phyloP scores from a whole-genome alignment of 352 stramenopile genomes.

The Thalassiosira sp. region DNA sequence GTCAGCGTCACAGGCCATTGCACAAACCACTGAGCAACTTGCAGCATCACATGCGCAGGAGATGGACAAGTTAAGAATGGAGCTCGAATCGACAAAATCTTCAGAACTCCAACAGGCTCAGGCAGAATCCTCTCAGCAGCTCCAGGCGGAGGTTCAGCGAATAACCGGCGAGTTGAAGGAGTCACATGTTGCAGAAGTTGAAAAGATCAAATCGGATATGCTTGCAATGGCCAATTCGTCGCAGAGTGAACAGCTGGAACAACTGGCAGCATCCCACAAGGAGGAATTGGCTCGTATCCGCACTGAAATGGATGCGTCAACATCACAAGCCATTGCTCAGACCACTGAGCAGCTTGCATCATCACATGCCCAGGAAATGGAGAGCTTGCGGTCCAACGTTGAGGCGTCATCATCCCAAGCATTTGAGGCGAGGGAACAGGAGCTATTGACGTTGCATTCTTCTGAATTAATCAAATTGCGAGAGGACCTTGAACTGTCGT shows the following conservation, averaged over 20 bases:
- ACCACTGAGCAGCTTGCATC: conserved; percentile 22
- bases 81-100: conserved; percentile 12
- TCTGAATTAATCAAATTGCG: conserved; percentile 32
- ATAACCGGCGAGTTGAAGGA: not conserved
- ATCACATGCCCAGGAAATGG: conserved; percentile 29
- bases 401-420: not conserved
- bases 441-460: conserved; percentile 19
- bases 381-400: conserved; percentile 26
- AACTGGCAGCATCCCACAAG: conserved; percentile 19
- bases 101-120: conserved; percentile 7
- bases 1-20: conserved; percentile 18
- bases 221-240: conserved; percentile 1
- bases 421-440: conserved; percentile 1
- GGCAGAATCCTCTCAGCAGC: conserved; percentile 21
- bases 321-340: conserved; percentile 19
- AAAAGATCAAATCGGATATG: conserved; percentile 14
- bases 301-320: conserved; percentile 22
- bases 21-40: conserved; percentile 20
- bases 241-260: conserved; percentile 7
- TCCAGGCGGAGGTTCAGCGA: not conserved
- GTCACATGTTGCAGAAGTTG: conserved; percentile 4
- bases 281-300: conserved; percentile 23
- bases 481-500: conserved; percentile 27
- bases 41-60: conserved; percentile 35
- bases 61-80: conserved; percentile 24